A percentile compares a stretch with the other conserved stretches of the same genome.
Conservation (phyloP, 768 basidiomycete species). For the Xerocomus brunneocitrinus region DNA sequence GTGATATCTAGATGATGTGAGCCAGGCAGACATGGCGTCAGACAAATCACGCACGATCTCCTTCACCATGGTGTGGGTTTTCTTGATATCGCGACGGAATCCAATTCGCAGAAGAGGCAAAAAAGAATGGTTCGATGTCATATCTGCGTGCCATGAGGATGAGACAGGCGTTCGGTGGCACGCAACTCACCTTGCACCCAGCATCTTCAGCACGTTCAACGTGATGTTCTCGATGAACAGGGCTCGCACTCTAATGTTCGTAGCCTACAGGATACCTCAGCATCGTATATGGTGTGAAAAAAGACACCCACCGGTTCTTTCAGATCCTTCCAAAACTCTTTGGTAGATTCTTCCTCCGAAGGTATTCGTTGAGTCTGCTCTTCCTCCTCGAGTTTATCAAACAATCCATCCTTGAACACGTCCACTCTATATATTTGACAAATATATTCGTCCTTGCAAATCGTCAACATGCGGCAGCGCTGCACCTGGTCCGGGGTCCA, state of each 20-base stretch:
- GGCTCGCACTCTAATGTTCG: slow-evolving; percentile 27
- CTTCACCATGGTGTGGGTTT: slow-evolving; percentile 17
- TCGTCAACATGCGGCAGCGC: slow-evolving; percentile 32
- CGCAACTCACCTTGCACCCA: slow-evolving; percentile 34
- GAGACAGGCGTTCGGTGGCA: not conserved
- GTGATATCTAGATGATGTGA: slow-evolving; percentile 36
- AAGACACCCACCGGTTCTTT: slow-evolving; percentile 19
- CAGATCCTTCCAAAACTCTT: slow-evolving; percentile 29
- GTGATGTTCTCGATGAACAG: slow-evolving; percentile 37
- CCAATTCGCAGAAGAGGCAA: slow-evolving; percentile 40
- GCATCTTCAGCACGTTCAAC: slow-evolving; percentile 30
- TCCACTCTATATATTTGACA: slow-evolving; percentile 24
- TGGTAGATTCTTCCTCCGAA: slow-evolving; percentile 6
- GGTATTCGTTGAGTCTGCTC: slow-evolving; percentile 10
- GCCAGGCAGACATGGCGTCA: not conserved
- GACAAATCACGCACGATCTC: slow-evolving; percentile 35
- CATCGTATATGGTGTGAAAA: not conserved
- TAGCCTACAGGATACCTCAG: slow-evolving; percentile 14
- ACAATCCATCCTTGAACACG: slow-evolving; percentile 11
- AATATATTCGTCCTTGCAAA: slow-evolving; percentile 6
- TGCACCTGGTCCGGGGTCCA: slow-evolving; percentile 46
- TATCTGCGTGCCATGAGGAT: slow-evolving; percentile 28
- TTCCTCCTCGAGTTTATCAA: slow-evolving; percentile 10
- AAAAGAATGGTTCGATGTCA: slow-evolving; percentile 42
- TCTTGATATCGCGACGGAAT: slow-evolving; percentile 43